Evolutionary conservation across 495 filamentous ascomycete species (phyloP).

Genomic region (Aspergillus ostianus): DNA sequence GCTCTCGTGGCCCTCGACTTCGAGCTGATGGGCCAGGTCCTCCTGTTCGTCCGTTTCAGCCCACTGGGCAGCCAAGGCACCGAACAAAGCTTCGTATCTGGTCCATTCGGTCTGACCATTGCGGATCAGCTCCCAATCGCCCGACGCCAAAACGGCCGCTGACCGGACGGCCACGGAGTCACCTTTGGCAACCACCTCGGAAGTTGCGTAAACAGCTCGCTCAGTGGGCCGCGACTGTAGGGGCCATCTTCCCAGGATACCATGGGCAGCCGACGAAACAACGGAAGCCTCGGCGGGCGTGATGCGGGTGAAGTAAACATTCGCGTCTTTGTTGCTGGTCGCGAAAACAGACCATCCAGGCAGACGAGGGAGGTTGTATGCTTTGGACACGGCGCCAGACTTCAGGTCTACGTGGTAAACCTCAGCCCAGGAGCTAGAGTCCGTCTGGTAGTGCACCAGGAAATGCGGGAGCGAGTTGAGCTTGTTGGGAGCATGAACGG

Average conservation of each 20-base stretch:
- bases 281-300: slow-evolving; percentile 69
- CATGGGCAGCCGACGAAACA: slow-evolving; percentile 74
- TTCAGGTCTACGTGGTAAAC: slow-evolving; percentile 79
- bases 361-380: slow-evolving; percentile 70
- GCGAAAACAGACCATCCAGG: slow-evolving; percentile 73
- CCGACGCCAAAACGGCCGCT: slow-evolving; percentile 64
- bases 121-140: slow-evolving; percentile 80
- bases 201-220: slow-evolving; percentile 61
- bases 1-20: slow-evolving; percentile 82
- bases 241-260: slow-evolving; percentile 70
- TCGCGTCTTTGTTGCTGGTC: slow-evolving; percentile 69
- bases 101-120: slow-evolving; percentile 81
- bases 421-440: slow-evolving; percentile 71
- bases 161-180: slow-evolving; percentile 72
- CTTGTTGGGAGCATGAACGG: slow-evolving; percentile 69
- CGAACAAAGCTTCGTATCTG: slow-evolving; percentile 75
- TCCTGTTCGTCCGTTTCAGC: slow-evolving; percentile 68
- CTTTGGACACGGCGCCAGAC: slow-evolving; percentile 62
- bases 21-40: slow-evolving; percentile 72
- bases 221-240: slow-evolving; percentile 42
- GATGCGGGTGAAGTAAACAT: slow-evolving; percentile 84
- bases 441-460: slow-evolving; percentile 77
- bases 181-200: slow-evolving; percentile 75
- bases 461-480: slow-evolving; percentile 73
- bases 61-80: slow-evolving; percentile 73